Conservation (phyloP, 257 asterid species). For the Ophiorrhiza pumila region DNA sequence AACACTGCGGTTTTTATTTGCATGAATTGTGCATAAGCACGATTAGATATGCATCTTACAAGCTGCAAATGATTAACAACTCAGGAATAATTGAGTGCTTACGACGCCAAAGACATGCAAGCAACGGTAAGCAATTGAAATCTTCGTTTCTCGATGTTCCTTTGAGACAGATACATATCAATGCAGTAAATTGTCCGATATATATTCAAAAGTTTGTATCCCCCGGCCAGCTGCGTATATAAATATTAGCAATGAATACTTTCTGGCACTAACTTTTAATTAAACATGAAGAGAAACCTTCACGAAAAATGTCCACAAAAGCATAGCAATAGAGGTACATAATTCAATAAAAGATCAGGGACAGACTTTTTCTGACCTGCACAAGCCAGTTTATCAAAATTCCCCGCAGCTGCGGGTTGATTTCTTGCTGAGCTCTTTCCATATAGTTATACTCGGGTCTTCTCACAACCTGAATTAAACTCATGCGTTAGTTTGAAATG, state of each 20-base stretch:
- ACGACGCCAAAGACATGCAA: slow-evolving; percentile 8
- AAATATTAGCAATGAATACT: neutral
- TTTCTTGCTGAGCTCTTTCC: slow-evolving; percentile 75
- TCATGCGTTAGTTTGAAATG: too few relatives aligned
- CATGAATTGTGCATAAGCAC: neutral
- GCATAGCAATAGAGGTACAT: neutral
- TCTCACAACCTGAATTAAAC: too few relatives aligned
- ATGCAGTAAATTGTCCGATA: slow-evolving; percentile 1
- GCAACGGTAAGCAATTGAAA: slow-evolving; percentile 10
- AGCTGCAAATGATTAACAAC: too few relatives aligned
- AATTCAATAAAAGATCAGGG: neutral
- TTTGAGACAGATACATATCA: slow-evolving; percentile 2
- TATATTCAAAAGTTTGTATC: slow-evolving; percentile 52
- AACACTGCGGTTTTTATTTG: neutral
- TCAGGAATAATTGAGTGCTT: neutral
- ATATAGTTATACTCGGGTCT: slow-evolving; percentile 58
- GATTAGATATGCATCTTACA: neutral
- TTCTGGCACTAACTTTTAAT: neutral
- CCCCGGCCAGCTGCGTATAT: slow-evolving; percentile 72
- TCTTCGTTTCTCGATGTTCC: neutral
- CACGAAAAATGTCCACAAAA: neutral
- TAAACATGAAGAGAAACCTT: neutral
- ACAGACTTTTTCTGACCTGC: slow-evolving; percentile 49
- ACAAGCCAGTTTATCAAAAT: slow-evolving; percentile 94
- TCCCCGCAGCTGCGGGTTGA: slow-evolving; percentile 59